A percentile compares a stretch with the other conserved stretches of the same genome.
Conservation (phyloP, 1,284 basidiomycete genomes). For the Entoloma clypeatum region DNA sequence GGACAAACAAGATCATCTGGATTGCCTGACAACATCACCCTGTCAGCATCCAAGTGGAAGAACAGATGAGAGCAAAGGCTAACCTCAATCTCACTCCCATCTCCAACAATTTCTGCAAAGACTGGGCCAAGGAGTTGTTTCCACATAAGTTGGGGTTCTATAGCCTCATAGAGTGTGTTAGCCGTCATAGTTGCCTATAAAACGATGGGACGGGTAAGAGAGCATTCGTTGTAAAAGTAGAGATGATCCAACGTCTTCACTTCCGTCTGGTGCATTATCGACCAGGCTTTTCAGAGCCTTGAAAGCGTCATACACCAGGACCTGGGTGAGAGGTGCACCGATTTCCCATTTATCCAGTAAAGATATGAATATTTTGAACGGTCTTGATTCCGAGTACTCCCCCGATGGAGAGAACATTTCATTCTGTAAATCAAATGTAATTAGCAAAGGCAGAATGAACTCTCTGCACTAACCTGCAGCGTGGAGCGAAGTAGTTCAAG, state of each 20-base stretch:
- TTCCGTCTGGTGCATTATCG: conserved; percentile 44
- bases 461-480: conserved; percentile 49
- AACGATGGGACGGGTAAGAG: neutral
- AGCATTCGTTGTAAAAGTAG: neutral
- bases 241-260: conserved; percentile 57
- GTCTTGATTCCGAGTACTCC: conserved; percentile 74
- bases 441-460: conserved; percentile 7
- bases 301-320: conserved; percentile 78
- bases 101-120: conserved; percentile 47
- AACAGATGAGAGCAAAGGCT: conserved; percentile 6
- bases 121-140: conserved; percentile 63
- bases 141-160: conserved; percentile 90
- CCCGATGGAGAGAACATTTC: conserved; percentile 72
- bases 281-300: conserved; percentile 62
- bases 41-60: neutral
- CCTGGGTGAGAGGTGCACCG: conserved; percentile 77
- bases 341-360: conserved; percentile 97
- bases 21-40: conserved; percentile 46
- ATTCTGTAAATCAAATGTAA: conserved; percentile 37
- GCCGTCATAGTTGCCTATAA: conserved; percentile 77
- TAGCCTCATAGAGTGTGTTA: conserved; percentile 86
- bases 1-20: conserved; percentile 62
- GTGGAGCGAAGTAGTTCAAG: conserved; percentile 67
- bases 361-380: conserved; percentile 95
- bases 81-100: conserved; percentile 46